Evolutionary conservation across 306 rosid species (phyloP), one percentile per base, ranked within the genome.

Genomic region (Acacia confusa): DNA sequence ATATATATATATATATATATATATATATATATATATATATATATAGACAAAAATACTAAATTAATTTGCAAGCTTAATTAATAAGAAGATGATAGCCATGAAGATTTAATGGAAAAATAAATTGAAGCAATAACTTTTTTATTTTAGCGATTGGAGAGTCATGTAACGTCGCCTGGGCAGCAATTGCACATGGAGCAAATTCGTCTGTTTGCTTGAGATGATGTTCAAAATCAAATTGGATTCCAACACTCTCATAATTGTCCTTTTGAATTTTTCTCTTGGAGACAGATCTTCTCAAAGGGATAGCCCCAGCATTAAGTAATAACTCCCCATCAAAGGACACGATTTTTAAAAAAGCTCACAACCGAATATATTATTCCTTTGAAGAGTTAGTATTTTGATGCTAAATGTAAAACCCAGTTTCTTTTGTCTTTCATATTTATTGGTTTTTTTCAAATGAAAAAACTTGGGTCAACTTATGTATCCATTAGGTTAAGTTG

Each of bases 251-350:
- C 11, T 64, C 0, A 65, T 75, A 3, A 75, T 75, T 76, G 81
- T 76, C 12, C 4, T 48, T 67, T 79, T 75, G 47, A 75, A 76
- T 17, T 50, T 41, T 70, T 30, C 14, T 22, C 22, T 41, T 70
- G 75, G 52, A 41, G 44, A 17, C 43, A 61, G 36, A 32, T 30
- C 32, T 65, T 65, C 70, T 13, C 67, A 24, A 60, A 9, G 13
- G 3, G 27, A 30, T 30, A 30, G 36, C 36, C 67, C 27, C 32
- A 28, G 15, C 8, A 45, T 8, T 45, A 45, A 45, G 19, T 63
- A 27, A 30, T 30, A 13, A 20, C 27, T 55, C n/a, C 19, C 53
- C 20, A 53, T 61, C 43, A 9, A 30, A 64, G 6, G 1, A n/a
- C 27, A 32, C 40, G 25, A 20, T 64, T 60, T 28, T 10, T 2